Evolutionary conservation across 2,329 filamentous ascomycete species (phyloP), one percentile per base, ranked within the genome.

Genomic region (Westerdykella aurantiaca): DNA sequence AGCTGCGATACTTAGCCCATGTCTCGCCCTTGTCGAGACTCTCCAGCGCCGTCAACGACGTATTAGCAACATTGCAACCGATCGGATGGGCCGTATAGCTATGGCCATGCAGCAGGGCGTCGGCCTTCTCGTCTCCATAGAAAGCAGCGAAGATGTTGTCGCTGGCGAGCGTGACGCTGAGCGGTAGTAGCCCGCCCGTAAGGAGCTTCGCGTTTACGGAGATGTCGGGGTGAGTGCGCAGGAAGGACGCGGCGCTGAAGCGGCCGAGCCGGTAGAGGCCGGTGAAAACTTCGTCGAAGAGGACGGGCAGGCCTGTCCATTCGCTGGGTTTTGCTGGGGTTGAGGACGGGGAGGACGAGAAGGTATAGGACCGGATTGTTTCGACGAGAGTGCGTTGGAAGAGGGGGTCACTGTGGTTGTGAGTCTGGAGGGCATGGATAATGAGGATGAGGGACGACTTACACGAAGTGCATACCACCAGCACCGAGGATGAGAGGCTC

Each of bases 211-310:
- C 88, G 56, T 94, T 84, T 0, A 89, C 84, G 0, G 82, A 82
- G 38, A 94, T 83, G 55, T 94, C 88, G 0, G 88, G 78, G 25
- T 86, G 67, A 0, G 80, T 69, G 5, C 73, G 72, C 3, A 94
- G 76, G 63, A 91, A 86, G 0, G 82, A 82, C 0, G 85, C 80
- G 0, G 86, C 76, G 1, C 79, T 82, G 58, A 83, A 81, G 33
- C 82, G 79, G 2, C 88, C 88, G 0, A 95, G 80, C 11, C 88
- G 85, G 63, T 90, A 90, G 4, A 94, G 72, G 1, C 88, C 88
- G 0, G 87, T 91, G 67, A 95, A 94, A 31, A 94, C 88, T 61
- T 94, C 88, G 60, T 95, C 88, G 51, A 88, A 88, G 53, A 94
- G 74, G 33, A 94, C 71, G 0, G 88, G 88, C 4, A 94, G 76